Evolutionary conservation across 2,329 filamentous ascomycete genomes (phyloP), one percentile per base, ranked within the genome.

Genomic region (Geoglossum cookeanum): DNA sequence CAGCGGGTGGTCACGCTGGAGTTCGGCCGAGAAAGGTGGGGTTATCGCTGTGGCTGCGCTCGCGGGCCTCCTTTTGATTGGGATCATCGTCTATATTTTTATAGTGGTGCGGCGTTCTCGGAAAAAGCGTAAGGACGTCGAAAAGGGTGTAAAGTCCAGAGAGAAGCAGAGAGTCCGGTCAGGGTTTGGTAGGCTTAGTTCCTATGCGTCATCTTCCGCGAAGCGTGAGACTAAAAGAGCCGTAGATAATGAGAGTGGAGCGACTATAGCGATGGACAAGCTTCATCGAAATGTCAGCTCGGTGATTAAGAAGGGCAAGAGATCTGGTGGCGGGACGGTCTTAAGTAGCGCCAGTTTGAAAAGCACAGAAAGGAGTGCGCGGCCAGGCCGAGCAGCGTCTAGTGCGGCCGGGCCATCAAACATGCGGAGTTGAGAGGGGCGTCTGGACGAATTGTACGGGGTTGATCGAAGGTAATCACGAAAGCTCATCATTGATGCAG

Each of bases 41-140:
- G 58, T 67, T 15, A 63, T 67, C 9, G 63, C 63, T 6, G 64
- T 62, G 4, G 61, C 62, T 15, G 60, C 65, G 33, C 56, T 66
- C 1, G 58, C 61, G 6, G 62, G 62, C 5, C 17, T 65, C 15
- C 56, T 66, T 54, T 48, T 66, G 15, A 39, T 64, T n/a, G 60
- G 33, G 15, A 29, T 64, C n/a, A 52, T 60, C 9, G 45, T 59
- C 30, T 63, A 57, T 22, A 33, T 58, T 7, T 58, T 32, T 32
- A 51, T 54, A n/a, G 44, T 32, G 30, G 48, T 22, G 22, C 22
- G 15, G n/a, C 57, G 15, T 42, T 9, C 44, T 29, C 29, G 15
- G 22, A 27, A 37, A 35, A 57, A 37, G 9, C 7, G 13, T 11
- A 51, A 42, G 22, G 56, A 57, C 32, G 27, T 27, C 13, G 48